Percentiles rank a stretch among this genome's conserved stretches.
Conservation (phyloP, 2,329 filamentous ascomycete species). For the Massarina eburnea region DNA sequence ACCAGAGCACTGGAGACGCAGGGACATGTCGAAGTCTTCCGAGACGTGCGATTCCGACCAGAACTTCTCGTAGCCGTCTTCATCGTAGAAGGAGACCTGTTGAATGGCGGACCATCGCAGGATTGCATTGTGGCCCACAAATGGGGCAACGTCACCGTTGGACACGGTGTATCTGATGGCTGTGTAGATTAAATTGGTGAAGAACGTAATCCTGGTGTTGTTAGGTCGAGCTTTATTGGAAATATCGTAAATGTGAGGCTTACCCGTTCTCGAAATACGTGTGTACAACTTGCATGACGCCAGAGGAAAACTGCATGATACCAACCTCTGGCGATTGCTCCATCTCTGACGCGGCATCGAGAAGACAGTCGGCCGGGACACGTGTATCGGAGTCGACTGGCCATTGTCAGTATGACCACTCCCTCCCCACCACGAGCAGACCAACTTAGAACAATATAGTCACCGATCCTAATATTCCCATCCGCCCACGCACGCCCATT, state of each 20-base stretch:
- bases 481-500: slow-evolving; percentile 76
- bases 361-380: slow-evolving; percentile 67
- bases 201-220: slow-evolving; percentile 75
- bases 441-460: slow-evolving; percentile 78
- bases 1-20: slow-evolving; percentile 68
- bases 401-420: too few relatives aligned
- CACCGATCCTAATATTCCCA: slow-evolving; percentile 79
- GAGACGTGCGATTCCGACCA: slow-evolving; percentile 76
- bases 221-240: too few relatives aligned
- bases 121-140: slow-evolving; percentile 76
- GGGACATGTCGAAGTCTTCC: slow-evolving; percentile 73
- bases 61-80: slow-evolving; percentile 63
- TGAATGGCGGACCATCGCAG: slow-evolving; percentile 68
- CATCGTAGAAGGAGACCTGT: slow-evolving; percentile 52
- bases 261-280: slow-evolving; percentile 74
- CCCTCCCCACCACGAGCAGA: too few relatives aligned
- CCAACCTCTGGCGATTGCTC: slow-evolving; percentile 75
- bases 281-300: slow-evolving; percentile 69
- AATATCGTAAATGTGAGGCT: too few relatives aligned
- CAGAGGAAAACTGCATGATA: slow-evolving; percentile 71
- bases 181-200: slow-evolving; percentile 74
- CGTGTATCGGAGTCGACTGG: slow-evolving; percentile 39
- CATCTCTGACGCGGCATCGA: slow-evolving; percentile 78
- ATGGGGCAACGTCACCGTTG: slow-evolving; percentile 70
- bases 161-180: slow-evolving; percentile 69